phyloP scores from a whole-genome alignment of 2,329 filamentous ascomycete genomes.

The Cordyceps militaris region DNA sequence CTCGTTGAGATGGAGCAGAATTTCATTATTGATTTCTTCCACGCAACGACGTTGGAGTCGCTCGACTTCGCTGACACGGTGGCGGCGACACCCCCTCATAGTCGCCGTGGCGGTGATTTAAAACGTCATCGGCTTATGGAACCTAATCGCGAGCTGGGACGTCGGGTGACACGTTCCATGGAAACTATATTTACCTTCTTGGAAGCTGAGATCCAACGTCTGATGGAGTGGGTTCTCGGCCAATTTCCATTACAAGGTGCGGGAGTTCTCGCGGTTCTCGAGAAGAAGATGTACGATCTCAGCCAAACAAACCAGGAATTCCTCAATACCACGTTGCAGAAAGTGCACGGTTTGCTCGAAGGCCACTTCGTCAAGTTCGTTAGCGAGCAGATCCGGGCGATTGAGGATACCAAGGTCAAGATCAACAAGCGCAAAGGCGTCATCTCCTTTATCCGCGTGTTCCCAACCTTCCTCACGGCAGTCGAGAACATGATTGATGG shows the following conservation, averaged over 20 bases:
- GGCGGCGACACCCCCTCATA: slow-evolving; percentile 54
- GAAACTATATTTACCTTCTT: slow-evolving; percentile 81
- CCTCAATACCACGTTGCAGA: slow-evolving; percentile 70
- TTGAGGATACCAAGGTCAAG: slow-evolving; percentile 98
- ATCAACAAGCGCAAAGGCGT: slow-evolving; percentile 98
- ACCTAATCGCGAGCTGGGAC: slow-evolving; percentile 79
- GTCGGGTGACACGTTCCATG: slow-evolving; percentile 78
- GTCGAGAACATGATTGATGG: slow-evolving; percentile 76
- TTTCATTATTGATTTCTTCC: slow-evolving; percentile 95
- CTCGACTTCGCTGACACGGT: slow-evolving; percentile 80
- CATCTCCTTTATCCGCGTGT: slow-evolving; percentile 89
- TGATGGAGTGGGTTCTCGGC: slow-evolving; percentile 77
- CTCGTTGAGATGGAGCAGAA: slow-evolving; percentile 92
- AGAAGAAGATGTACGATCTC: slow-evolving; percentile 70
- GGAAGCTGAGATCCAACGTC: slow-evolving; percentile 65
- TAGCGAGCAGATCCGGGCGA: slow-evolving; percentile 89
- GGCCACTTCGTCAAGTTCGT: slow-evolving; percentile 80
- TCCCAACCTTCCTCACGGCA: slow-evolving; percentile 75
- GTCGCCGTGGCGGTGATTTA: slow-evolving; percentile 66
- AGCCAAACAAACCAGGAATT: slow-evolving; percentile 93
- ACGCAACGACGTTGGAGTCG: slow-evolving; percentile 76
- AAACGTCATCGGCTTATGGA: slow-evolving; percentile 73
- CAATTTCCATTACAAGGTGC: slow-evolving; percentile 87
- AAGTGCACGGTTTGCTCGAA: slow-evolving; percentile 67
- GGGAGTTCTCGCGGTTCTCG: slow-evolving; percentile 73